Evolutionary conservation across 2,329 filamentous ascomycete genomes (phyloP).

Genomic region (Curvularia verruculosa): DNA sequence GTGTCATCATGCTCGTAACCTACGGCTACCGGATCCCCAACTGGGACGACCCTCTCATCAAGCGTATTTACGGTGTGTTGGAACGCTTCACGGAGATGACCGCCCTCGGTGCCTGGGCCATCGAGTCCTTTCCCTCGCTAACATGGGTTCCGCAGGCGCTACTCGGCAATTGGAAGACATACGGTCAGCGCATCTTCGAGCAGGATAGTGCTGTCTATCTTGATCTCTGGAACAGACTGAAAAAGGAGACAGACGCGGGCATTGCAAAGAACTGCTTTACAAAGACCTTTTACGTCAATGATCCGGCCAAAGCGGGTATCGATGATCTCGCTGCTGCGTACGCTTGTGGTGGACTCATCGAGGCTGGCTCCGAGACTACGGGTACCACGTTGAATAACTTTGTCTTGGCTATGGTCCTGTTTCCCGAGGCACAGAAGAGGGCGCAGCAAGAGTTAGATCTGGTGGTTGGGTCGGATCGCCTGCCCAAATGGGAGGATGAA

Average conservation of each 20-base stretch:
- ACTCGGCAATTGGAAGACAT: constrained; percentile 38
- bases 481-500: constrained; percentile 45
- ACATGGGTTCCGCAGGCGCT: constrained; percentile 40
- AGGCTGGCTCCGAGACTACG: constrained; percentile 45
- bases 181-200: constrained; percentile 35
- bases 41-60: constrained; percentile 42
- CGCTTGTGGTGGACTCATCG: constrained; percentile 42
- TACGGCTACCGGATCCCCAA: constrained; percentile 45
- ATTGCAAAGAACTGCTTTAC: constrained; percentile 42
- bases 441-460: constrained; percentile 41
- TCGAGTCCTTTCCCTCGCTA: constrained; percentile 40
- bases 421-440: constrained; percentile 31
- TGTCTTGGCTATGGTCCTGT: constrained; percentile 37
- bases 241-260: constrained; percentile 38
- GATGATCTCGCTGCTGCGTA: constrained; percentile 45
- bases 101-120: constrained; percentile 35
- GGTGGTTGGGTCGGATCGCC: constrained; percentile 35
- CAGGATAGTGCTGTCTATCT: constrained; percentile 43
- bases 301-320: constrained; percentile 40
- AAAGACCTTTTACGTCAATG: constrained; percentile 44
- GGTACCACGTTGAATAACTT: constrained; percentile 42
- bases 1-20: constrained; percentile 44
- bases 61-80: constrained; percentile 40
- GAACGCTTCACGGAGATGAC: constrained; percentile 44
- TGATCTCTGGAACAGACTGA: constrained; percentile 42